Conservation (phyloP, 1,139 yeast genomes). For the Casaregolazyma lundiana region DNA sequence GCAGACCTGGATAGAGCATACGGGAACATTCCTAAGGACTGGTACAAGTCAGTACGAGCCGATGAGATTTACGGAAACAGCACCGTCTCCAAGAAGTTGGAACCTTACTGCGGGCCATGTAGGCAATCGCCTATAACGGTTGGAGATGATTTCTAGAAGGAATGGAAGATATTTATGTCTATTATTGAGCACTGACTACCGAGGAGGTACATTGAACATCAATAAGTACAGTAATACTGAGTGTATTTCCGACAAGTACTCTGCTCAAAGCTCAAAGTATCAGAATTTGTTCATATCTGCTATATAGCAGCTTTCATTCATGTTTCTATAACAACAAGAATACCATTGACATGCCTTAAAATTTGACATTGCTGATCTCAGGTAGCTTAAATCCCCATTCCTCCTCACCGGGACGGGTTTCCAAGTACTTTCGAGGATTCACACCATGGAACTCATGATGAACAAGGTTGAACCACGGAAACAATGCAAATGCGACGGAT, state of each 20-base stretch:
- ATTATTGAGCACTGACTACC: too few relatives aligned
- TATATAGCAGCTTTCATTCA: too few relatives aligned
- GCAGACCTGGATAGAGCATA: conserved; percentile 12
- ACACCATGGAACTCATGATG: conserved; percentile 83
- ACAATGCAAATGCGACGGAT: conserved; percentile 52
- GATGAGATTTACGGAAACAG: conserved; percentile 11
- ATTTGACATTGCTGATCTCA: conserved; percentile 8
- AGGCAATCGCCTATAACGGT: conserved; percentile 1
- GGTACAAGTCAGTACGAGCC: conserved; percentile 9
- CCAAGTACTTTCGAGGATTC: conserved; percentile 64
- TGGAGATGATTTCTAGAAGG: not conserved
- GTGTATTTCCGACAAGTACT: too few relatives aligned
- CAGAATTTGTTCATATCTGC: too few relatives aligned
- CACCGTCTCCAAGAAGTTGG: conserved; percentile 7
- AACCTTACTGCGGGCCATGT: conserved; percentile 5
- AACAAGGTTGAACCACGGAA: conserved; percentile 83
- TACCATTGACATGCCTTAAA: too few relatives aligned
- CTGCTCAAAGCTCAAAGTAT: too few relatives aligned
- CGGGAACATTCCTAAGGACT: conserved; percentile 9
- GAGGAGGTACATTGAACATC: too few relatives aligned
- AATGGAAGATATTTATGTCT: not conserved
- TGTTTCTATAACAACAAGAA: too few relatives aligned
- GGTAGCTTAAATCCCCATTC: conserved; percentile 36
- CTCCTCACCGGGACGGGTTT: conserved; percentile 49
- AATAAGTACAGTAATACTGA: too few relatives aligned